Conservation (phyloP, 2,329 filamentous ascomycete species). For the Orbilia quercus region DNA sequence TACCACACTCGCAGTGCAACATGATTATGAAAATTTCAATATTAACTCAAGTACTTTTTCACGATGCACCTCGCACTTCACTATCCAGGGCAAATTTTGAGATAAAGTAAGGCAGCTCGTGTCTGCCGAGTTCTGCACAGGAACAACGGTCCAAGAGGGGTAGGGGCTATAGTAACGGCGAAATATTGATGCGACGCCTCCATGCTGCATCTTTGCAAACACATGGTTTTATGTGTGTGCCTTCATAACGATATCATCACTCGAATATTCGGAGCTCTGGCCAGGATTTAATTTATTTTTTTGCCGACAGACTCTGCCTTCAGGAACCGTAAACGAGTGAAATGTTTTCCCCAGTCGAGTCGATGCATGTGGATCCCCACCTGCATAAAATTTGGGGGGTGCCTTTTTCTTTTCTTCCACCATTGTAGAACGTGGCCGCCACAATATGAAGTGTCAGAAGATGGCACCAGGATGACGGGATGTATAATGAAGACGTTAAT, state of each 20-base stretch:
- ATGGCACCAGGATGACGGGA: conserved; percentile 35
- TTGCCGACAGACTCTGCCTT: not conserved
- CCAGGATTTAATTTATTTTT: not conserved
- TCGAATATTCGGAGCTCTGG: conserved; percentile 8
- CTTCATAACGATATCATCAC: conserved; percentile 12
- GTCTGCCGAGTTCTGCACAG: conserved; percentile 7
- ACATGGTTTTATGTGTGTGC: not conserved
- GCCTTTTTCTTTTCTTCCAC: not conserved
- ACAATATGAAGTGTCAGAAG: conserved; percentile 25
- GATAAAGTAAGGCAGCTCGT: conserved; percentile 24
- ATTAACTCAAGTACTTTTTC: not conserved
- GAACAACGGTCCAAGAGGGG: conserved; percentile 16
- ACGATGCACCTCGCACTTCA: not conserved
- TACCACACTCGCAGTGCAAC: conserved; percentile 20
- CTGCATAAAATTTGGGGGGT: not conserved
- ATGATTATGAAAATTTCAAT: conserved; percentile 14
- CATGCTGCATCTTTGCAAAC: conserved; percentile 33
- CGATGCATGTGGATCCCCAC: conserved; percentile 12
- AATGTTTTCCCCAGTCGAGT: not conserved
- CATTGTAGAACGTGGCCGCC: conserved; percentile 43
- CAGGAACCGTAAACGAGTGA: not conserved
- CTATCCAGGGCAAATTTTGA: conserved; percentile 8
- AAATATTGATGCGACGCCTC: conserved; percentile 26
- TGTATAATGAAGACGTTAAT: conserved; percentile 29
- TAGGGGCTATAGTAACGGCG: conserved; percentile 20